phyloP scores from a whole-genome alignment of 805 yeast genomes.

The Candida koratica region DNA sequence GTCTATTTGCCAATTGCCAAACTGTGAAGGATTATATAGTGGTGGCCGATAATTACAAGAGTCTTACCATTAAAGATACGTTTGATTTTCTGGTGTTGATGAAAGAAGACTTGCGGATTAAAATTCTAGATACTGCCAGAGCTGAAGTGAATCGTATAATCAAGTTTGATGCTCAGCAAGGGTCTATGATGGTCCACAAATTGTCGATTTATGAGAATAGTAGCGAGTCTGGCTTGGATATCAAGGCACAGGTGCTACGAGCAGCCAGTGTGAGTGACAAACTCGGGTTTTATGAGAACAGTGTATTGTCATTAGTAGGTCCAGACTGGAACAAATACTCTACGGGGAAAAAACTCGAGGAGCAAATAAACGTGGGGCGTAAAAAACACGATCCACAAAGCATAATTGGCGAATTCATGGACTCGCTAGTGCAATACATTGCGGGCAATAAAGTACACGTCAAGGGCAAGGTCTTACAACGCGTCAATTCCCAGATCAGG shows the following conservation, averaged over 20 bases:
- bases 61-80: conserved; percentile 12
- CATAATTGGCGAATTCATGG: conserved; percentile 49
- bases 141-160: conserved; percentile 22
- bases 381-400: conserved; percentile 42
- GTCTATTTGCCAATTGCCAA: conserved; percentile 22
- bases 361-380: conserved; percentile 45
- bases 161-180: conserved; percentile 13
- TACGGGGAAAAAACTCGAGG: conserved; percentile 54
- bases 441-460: conserved; percentile 8
- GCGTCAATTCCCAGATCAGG: conserved; percentile 25
- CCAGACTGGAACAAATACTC: conserved; percentile 36
- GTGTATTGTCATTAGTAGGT: conserved; percentile 23
- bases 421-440: conserved; percentile 7
- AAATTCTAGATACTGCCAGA: conserved; percentile 27
- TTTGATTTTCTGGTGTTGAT: conserved; percentile 24
- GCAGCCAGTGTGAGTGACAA: conserved; percentile 20
- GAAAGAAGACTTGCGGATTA: conserved; percentile 34
- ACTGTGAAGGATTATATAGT: conserved; percentile 26
- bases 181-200: not conserved
- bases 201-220: conserved; percentile 2
- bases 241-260: conserved; percentile 14
- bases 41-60: conserved; percentile 22
- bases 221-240: not conserved
- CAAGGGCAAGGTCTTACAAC: conserved; percentile 8
- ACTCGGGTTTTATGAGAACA: conserved; percentile 21